A percentile compares a stretch with the other conserved stretches of the same genome.
Evolutionary conservation across 2,329 filamentous ascomycete genomes (phyloP).

Genomic region (Chaetomium strumarium): DNA sequence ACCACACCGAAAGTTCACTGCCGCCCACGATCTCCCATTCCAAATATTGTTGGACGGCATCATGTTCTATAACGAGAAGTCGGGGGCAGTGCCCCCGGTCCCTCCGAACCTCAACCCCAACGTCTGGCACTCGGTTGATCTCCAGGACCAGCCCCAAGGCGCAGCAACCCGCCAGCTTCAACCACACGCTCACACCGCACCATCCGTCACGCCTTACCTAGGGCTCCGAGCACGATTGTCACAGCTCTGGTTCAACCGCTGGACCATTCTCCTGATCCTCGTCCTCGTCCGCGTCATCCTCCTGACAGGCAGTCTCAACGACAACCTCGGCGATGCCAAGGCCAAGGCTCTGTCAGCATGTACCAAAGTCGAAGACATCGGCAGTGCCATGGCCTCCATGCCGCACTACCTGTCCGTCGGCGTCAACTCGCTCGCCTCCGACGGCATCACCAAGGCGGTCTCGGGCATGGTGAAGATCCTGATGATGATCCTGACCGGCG

Average conservation of each 20-base stretch:
- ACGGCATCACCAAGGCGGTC: constrained; percentile 73
- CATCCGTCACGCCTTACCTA: constrained; percentile 81
- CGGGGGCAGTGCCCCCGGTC: constrained; percentile 25
- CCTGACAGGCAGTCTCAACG: constrained; percentile 64
- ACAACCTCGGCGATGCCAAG: constrained; percentile 70
- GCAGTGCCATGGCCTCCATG: constrained; percentile 96
- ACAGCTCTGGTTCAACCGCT: constrained; percentile 95
- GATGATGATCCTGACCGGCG: constrained; percentile 69
- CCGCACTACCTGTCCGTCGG: constrained; percentile 88
- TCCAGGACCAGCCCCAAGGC: constrained; percentile 29
- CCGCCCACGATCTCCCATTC: constrained; percentile 8
- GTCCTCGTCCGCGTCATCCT: constrained; percentile 78
- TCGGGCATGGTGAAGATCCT: constrained; percentile 74
- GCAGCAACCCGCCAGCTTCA: constrained; percentile 28
- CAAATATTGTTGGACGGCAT: constrained; percentile 3
- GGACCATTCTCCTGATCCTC: constrained; percentile 85
- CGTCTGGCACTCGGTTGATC: constrained; percentile 32
- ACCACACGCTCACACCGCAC: constrained; percentile 47
- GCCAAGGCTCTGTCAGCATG: constrained; percentile 81
- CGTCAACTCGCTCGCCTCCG: constrained; percentile 78
- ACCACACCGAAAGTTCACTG: neutral
- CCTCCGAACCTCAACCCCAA: constrained; percentile 27
- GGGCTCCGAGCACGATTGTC: constrained; percentile 84
- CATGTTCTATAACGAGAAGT: constrained; percentile 27
- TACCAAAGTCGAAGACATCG: constrained; percentile 84